A percentile compares a stretch with the other conserved stretches of the same genome.
These are phyloP conservation scores for Barnettozyma pratensis DNA, from an alignment of 805 yeast genomes.

Conservation along the genomic window DNA sequence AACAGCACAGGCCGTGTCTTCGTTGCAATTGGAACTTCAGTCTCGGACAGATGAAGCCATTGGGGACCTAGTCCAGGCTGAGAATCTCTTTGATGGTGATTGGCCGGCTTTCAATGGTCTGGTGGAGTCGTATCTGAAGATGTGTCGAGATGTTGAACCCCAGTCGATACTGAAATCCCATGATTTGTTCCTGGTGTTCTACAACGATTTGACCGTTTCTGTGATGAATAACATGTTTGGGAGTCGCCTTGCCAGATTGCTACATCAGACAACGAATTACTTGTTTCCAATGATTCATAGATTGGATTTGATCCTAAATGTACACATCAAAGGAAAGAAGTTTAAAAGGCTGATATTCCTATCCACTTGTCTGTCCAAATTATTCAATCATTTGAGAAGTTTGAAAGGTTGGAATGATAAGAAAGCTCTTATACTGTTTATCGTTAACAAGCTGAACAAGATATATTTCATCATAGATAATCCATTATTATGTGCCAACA, in stretches of 20 bases:
- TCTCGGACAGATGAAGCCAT: slow-evolving; percentile 9
- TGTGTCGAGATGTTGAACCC: slow-evolving; percentile 48
- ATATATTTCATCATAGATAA: slow-evolving; percentile 48
- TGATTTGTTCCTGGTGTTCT: slow-evolving; percentile 44
- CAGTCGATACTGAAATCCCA: slow-evolving; percentile 50
- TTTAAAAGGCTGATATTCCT: slow-evolving; percentile 29
- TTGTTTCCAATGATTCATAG: slow-evolving; percentile 41
- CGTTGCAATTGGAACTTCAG: slow-evolving; percentile 19
- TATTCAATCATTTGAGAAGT: slow-evolving; percentile 25
- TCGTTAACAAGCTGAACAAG: slow-evolving; percentile 45
- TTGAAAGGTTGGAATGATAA: slow-evolving; percentile 32
- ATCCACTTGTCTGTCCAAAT: slow-evolving; percentile 22
- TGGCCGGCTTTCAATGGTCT: slow-evolving; percentile 42
- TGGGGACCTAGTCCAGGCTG: slow-evolving; percentile 22
- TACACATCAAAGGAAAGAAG: slow-evolving; percentile 38
- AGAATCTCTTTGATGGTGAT: slow-evolving; percentile 28
- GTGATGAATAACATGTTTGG: slow-evolving; percentile 38
- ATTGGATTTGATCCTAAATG: slow-evolving; percentile 39
- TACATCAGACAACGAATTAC: slow-evolving; percentile 34
- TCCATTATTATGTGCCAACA: slow-evolving; percentile 56
- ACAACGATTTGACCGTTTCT: slow-evolving; percentile 44
- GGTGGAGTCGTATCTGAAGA: slow-evolving; percentile 36
- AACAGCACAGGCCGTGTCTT: slow-evolving; percentile 5
- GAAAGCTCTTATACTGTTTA: slow-evolving; percentile 41
- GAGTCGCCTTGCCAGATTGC: slow-evolving; percentile 31